phyloP scores from a whole-genome alignment of 2,329 filamentous ascomycete species.

The Pseudogymnoascus sp. region DNA sequence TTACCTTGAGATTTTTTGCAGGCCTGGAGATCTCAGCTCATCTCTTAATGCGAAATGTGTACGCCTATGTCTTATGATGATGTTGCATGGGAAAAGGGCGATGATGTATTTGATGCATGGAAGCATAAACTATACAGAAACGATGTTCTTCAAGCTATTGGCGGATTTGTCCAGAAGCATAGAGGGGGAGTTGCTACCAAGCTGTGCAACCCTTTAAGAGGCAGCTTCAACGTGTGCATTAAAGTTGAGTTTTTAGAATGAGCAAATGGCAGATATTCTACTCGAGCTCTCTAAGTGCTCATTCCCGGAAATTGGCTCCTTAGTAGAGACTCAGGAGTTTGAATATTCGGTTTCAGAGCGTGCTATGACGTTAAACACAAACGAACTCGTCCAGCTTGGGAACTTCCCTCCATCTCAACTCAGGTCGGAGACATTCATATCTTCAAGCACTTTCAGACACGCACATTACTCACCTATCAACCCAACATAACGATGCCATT shows the following conservation, averaged over 20 bases:
- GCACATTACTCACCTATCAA: conserved; percentile 34
- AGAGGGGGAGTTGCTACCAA: background rate
- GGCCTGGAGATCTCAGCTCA: background rate
- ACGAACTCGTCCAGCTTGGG: conserved; percentile 28
- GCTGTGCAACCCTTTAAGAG: background rate
- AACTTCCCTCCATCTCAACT: conserved; percentile 17
- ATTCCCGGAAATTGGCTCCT: conserved; percentile 17
- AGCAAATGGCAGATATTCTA: conserved; percentile 15
- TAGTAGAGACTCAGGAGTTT: conserved; percentile 9
- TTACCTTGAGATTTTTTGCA: background rate
- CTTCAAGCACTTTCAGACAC: conserved; percentile 34
- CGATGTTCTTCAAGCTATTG: background rate
- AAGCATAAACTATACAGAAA: background rate
- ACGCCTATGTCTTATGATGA: background rate
- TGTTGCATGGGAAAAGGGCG: background rate
- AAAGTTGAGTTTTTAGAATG: background rate
- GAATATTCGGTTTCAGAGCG: conserved; percentile 12
- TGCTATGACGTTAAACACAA: conserved; percentile 18
- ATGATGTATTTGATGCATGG: background rate
- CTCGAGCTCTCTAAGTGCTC: conserved; percentile 14
- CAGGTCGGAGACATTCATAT: conserved; percentile 30
- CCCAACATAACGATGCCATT: conserved; percentile 34
- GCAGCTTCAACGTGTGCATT: background rate
- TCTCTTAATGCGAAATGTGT: background rate
- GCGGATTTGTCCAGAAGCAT: background rate